Conservation (phyloP, 768 basidiomycete species). For the Auriscalpium vulgare region DNA sequence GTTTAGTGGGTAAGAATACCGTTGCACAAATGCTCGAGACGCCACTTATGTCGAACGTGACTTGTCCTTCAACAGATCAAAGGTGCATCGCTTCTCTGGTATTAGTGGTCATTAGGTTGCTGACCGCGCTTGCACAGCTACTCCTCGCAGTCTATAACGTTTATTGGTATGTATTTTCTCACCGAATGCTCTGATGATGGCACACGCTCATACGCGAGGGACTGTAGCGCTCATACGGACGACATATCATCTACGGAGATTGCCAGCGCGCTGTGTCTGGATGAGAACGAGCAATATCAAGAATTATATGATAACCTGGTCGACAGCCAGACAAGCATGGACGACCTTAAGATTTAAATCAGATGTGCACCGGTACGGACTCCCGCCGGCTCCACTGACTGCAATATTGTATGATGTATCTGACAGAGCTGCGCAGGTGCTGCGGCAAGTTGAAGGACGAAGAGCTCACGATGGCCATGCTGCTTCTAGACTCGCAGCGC, state of each 20-base stretch:
- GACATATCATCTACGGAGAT: neutral
- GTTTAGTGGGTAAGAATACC: neutral
- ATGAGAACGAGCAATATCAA: neutral
- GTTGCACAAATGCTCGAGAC: neutral
- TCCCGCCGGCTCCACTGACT: neutral
- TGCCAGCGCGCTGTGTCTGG: neutral
- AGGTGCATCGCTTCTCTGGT: neutral
- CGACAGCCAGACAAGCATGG: neutral
- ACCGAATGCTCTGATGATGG: neutral
- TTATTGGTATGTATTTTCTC: neutral
- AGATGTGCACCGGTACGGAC: neutral
- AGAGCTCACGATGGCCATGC: no score
- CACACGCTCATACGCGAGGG: neutral
- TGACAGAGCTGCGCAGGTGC: neutral
- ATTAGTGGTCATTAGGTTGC: neutral
- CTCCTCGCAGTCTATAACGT: neutral
- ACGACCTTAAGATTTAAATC: neutral
- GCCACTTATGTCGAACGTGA: neutral
- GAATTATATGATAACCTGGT: neutral
- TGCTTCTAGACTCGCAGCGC: no score
- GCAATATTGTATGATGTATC: neutral
- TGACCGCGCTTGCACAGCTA: neutral
- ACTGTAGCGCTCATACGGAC: neutral
- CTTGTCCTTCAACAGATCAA: neutral
- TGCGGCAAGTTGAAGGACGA: neutral